Base-by-base conservation (phyloP, 2,329 filamentous ascomycete genomes). In the Macrophomina tecta region DNA sequence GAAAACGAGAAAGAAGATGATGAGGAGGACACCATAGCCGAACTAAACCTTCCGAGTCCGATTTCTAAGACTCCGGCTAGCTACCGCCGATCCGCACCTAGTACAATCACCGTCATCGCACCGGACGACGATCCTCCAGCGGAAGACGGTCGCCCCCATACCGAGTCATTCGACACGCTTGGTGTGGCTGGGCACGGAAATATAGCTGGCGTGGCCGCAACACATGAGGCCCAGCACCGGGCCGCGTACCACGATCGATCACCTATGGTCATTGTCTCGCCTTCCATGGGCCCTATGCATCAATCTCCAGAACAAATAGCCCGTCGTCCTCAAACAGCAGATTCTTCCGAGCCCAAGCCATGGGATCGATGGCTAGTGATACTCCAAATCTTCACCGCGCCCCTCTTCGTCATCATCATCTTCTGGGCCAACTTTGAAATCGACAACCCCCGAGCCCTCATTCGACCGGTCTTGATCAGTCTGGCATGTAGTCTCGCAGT, bases 281-380 rank as follows among this genome's bases (percentile, higher is more conserved):
- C 75, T 4, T 77, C 78, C 5, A 74, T 80, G 18, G 70, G 73
- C 16, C 75, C 73, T 30, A 69, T 77, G 6, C 68, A 75, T 8
- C 72, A 75, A n/a, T 76, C 77, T 0, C 78, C 79, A 28, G 78
- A 80, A 48, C 69, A 76, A 58, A 69, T 79, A 4, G 73, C 73
- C 9, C 65, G 62, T 60, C 23, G 56, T 38, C 67, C n/a, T 16
- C 69, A 63, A 34, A 49, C 65, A 16, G 49, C 65, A 38, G 9
- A 28, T 51, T 45, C 70, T 64, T 28, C 64, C 46, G 74, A 70
- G 53, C 73, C 79, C 3, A 62, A 85, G 65, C 84, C 89, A 36
- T 98, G 95, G 94, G 97, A 94, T 73, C 87, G 93, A 63, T 99
- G 95, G 94, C 87, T 99, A 3, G 86, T 97, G 12, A 87, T 89